Base-by-base conservation (phyloP, 2,329 filamentous ascomycete genomes). In the Geosmithia putterillii region DNA sequence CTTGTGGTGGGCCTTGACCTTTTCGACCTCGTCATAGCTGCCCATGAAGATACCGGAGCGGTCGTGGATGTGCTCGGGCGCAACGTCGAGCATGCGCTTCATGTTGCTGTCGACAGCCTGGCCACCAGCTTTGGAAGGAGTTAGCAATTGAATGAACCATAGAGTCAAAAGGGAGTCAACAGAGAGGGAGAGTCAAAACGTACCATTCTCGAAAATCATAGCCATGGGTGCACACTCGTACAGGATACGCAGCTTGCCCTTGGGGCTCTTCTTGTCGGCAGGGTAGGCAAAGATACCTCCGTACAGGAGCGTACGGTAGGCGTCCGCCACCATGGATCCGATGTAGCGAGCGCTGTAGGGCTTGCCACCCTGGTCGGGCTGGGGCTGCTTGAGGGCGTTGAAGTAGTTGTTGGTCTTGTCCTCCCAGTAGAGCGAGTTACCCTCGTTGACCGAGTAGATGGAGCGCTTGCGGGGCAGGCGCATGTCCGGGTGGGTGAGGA, bases 191-290 rank as follows among this genome's bases (percentile, higher is more conserved):
- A 21, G 37, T 70, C 7, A 22, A 39, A 22, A 41, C 39, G 2
- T 19, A 90, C 86, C 92, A 66, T 98, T 95, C 68, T 98, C 92
- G 63, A 98, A 96, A 7, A 98, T 78, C 82, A 96, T 85, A 20
- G 92, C 92, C 92, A 98, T 98, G 35, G 92, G 92, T 14, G 92
- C 92, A 61, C 92, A 98, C 71, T 98, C 92, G 67, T 98, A 98
- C 55, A 98, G 63, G 52, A 98, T 98, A 51, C 92, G 78, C 52
- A 98, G 76, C 73, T 98, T 98, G 53, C 92, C 92, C 79, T 96
- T 98, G 50, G 89, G 87, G 58, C 84, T 94, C 81, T 98, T 96
- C 73, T 89, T 94, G 60, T 98, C 92, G 14, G 90, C 86, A 0
- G 92, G 92, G 61, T 98, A 98, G 38, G 92, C 92, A 63, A 98